Base-by-base conservation (phyloP, 2,329 filamentous ascomycete genomes). In the Cyclaneusma minus region DNA sequence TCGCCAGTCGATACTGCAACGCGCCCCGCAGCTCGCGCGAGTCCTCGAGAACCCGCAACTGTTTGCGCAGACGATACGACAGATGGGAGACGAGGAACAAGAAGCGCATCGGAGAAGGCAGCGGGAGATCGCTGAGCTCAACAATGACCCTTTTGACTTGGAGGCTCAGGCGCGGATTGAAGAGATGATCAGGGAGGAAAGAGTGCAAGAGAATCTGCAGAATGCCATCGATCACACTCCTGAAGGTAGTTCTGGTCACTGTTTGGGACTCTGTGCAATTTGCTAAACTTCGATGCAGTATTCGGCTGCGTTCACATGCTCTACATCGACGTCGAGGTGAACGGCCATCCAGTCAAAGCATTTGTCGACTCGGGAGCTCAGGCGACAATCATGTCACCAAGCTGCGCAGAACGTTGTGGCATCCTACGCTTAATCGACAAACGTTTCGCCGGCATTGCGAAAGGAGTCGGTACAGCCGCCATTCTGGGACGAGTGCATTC, bases 341-440 rank as follows among this genome's bases (percentile, higher is more conserved):
- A 98, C 51, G 78, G 81, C 8, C 68, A 82, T 41, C 81, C 80
- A 31, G 76, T 98, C 42, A 95, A 94, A 58, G 89, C 87, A 3
- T 78, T 98, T 39, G 89, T 98, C 33, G 89, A 98, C 51, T 95
- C 89, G 2, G 89, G 89, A 34, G 89, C 89, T 13, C 89, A 98
- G 56, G 84, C 87, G 14, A 98, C 89, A 27, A 94, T 98, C 58
- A 98, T 98, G 89, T 95, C 87, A 4, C 89, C 89, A 4, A 64
- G 73, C 13, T 94, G 84, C 45, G 89, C 89, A 14, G 81, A 92
- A 47, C 67, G 73, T 6, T 98, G 89, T 47, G 83, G 83, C 41
- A 95, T 98, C 51, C 93, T 93, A 80, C 78, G 87, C 25, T 68
- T 98, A 9, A 81, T 98, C 29, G 89, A 98, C 54, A 79, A 72